Percentiles rank a stretch among this genome's conserved stretches.
These are phyloP conservation scores for Neurospora sp. DNA, from an alignment of 2,329 filamentous ascomycete species.

Conservation along the genomic window DNA sequence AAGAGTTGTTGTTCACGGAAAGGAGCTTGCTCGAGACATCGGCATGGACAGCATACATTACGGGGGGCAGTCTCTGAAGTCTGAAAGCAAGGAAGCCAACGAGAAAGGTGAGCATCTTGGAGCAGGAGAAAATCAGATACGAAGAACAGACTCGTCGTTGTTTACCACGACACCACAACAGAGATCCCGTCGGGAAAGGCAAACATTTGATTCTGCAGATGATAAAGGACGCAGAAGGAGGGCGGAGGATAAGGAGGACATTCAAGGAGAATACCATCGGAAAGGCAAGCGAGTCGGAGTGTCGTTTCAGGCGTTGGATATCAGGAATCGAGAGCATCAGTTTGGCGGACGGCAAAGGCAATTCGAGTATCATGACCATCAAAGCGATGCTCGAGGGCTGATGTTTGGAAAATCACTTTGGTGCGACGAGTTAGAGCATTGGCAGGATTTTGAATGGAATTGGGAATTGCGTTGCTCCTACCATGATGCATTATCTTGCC, in stretches of 20 bases:
- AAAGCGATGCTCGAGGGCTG: background rate
- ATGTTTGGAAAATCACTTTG: background rate
- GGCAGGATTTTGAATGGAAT: background rate
- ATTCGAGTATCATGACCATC: background rate
- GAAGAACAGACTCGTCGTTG: no score
- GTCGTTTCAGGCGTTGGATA: background rate
- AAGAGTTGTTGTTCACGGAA: background rate
- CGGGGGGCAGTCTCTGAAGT: background rate
- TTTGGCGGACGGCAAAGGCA: background rate
- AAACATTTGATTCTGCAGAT: background rate
- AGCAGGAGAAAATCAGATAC: no score
- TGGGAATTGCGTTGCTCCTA: background rate
- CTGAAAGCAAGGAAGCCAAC: no score
- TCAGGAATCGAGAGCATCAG: background rate
- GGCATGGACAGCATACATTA: background rate
- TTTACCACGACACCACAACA: no score
- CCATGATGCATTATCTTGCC: background rate
- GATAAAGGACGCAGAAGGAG: background rate
- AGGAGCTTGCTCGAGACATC: background rate
- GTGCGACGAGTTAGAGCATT: background rate
- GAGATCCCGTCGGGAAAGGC: no score
- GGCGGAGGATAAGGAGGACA: background rate
- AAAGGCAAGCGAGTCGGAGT: background rate
- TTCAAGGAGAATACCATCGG: background rate
- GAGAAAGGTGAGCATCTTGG: no score